A percentile compares a stretch with the other conserved stretches of the same genome.
Evolutionary conservation across 805 yeast species (phyloP).

Genomic region (Jamesozyma spencerorum): DNA sequence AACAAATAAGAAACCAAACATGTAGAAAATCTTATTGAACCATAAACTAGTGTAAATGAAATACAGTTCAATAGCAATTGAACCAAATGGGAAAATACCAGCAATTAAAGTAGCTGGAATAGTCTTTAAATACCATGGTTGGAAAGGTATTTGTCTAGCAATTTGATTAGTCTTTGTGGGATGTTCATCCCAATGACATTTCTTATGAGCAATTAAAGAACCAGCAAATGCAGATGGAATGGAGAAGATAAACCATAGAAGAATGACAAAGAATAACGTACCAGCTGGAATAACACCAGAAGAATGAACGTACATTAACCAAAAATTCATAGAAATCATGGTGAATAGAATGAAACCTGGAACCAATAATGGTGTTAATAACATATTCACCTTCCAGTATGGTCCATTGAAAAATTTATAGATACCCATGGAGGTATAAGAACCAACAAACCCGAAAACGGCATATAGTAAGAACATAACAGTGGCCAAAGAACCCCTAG

Average conservation of each 20-base stretch:
- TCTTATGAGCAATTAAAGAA: constrained; percentile 68
- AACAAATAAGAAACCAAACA: constrained; percentile 94
- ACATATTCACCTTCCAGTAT: constrained; percentile 78
- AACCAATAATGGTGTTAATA: constrained; percentile 72
- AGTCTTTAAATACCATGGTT: constrained; percentile 73
- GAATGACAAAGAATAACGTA: constrained; percentile 70
- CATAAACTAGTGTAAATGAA: constrained; percentile 85
- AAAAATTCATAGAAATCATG: constrained; percentile 68
- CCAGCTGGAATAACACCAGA: constrained; percentile 95
- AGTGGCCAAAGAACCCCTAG: constrained; percentile 87
- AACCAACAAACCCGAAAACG: constrained; percentile 70
- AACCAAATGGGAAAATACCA: constrained; percentile 90
- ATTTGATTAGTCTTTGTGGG: constrained; percentile 93
- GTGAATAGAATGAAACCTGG: constrained; percentile 67
- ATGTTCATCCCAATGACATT: constrained; percentile 40
- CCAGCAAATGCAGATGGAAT: constrained; percentile 79
- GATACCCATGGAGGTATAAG: constrained; percentile 75
- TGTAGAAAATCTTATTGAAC: constrained; percentile 89
- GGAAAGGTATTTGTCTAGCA: constrained; percentile 90
- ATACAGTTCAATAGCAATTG: constrained; percentile 90
- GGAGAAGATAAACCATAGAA: constrained; percentile 78
- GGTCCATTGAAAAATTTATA: constrained; percentile 90
- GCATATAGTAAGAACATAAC: constrained; percentile 81
- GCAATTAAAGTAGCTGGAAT: constrained; percentile 61
- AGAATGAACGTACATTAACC: constrained; percentile 65